phyloP scores from a whole-genome alignment of 2,329 filamentous ascomycete genomes.

The Fusarium sp. region DNA sequence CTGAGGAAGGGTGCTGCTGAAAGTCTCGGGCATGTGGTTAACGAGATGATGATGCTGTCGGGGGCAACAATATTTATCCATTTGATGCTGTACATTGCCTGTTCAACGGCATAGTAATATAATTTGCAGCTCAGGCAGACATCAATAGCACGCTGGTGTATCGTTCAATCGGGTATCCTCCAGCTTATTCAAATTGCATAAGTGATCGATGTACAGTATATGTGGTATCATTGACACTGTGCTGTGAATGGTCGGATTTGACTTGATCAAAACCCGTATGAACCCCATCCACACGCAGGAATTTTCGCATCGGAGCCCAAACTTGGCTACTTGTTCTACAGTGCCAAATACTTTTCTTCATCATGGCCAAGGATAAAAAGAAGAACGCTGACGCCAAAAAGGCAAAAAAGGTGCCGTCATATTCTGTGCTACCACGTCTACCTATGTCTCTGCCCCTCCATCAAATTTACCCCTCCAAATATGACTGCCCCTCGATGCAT shows the following conservation, averaged over 20 bases:
- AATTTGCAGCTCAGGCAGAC: neutral
- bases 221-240: slow-evolving; percentile 9
- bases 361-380: slow-evolving; percentile 63
- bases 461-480: slow-evolving; percentile 31
- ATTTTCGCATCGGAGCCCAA: slow-evolving; percentile 28
- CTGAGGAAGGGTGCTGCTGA: neutral
- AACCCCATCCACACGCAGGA: slow-evolving; percentile 39
- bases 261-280: slow-evolving; percentile 40
- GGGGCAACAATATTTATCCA: neutral
- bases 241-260: slow-evolving; percentile 30
- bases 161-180: neutral
- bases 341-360: neutral
- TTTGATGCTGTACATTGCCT: neutral
- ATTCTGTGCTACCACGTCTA: slow-evolving; percentile 1
- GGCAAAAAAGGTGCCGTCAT: slow-evolving; percentile 54
- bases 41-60: neutral
- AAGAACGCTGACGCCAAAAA: slow-evolving; percentile 59
- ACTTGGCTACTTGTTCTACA: slow-evolving; percentile 1
- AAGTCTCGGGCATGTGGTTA: neutral
- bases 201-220: slow-evolving; percentile 11
- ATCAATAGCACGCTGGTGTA: neutral
- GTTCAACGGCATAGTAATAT: neutral
- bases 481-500: slow-evolving; percentile 22
- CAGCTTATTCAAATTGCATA: neutral
- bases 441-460: slow-evolving; percentile 23